Evolutionary conservation across 495 filamentous ascomycete genomes (phyloP).

Genomic region (Neurospora sp.): DNA sequence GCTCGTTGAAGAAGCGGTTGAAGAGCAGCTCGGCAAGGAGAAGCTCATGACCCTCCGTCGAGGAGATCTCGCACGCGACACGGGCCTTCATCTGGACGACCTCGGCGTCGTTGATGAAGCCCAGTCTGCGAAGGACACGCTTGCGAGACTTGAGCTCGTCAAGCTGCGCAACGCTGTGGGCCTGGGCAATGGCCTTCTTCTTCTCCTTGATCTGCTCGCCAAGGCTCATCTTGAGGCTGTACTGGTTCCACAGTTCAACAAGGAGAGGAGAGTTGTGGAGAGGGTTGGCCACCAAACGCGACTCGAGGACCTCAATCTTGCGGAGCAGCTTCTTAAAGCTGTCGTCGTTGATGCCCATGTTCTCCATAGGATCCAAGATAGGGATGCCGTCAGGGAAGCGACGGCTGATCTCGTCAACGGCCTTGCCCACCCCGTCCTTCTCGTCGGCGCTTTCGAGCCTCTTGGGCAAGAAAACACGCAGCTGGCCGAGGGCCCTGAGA

Average conservation of each 20-base stretch:
- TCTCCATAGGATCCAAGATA: conserved; percentile 81
- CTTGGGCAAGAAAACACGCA: conserved; percentile 70
- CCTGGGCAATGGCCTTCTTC: conserved; percentile 77
- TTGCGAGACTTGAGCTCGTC: conserved; percentile 95
- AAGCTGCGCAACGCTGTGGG: conserved; percentile 76
- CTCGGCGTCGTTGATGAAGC: conserved; percentile 88
- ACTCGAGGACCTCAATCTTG: conserved; percentile 95
- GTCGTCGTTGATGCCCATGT: conserved; percentile 87
- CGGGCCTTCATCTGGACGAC: conserved; percentile 92
- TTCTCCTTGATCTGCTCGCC: conserved; percentile 67
- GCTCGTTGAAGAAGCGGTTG: conserved; percentile 95
- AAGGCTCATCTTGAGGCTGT: conserved; percentile 67
- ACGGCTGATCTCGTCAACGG: conserved; percentile 61
- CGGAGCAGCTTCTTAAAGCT: conserved; percentile 85
- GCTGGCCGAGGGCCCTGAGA: conserved; percentile 63
- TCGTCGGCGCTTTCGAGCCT: conserved; percentile 54
- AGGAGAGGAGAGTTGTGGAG: conserved; percentile 81
- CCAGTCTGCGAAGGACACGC: conserved; percentile 89
- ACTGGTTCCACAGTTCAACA: conserved; percentile 71
- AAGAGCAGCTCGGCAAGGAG: conserved; percentile 88
- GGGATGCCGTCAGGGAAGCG: conserved; percentile 92
- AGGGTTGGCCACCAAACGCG: conserved; percentile 77
- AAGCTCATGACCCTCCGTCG: conserved; percentile 76
- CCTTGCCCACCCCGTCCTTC: conserved; percentile 49
- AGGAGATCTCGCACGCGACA: conserved; percentile 90